phyloP scores from a whole-genome alignment of 176 grass and related monocot species.

The Eragrostis nindensis region DNA sequence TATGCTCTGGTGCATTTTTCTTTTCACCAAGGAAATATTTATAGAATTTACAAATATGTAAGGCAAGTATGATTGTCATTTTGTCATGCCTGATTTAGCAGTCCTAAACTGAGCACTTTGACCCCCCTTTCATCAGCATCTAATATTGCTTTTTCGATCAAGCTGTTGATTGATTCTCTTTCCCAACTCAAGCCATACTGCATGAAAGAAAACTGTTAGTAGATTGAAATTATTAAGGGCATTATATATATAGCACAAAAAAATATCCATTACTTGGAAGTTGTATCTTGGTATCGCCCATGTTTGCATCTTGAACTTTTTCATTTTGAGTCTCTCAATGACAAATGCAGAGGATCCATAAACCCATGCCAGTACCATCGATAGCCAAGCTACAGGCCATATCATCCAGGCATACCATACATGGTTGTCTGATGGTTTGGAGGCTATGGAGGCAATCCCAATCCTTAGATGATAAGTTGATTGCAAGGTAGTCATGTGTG shows the following conservation, averaged over 20 bases:
- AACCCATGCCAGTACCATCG: slow-evolving; percentile 67
- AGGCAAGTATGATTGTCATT: not conserved
- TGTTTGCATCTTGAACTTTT: slow-evolving; percentile 78
- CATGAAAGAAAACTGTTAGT: slow-evolving; percentile 37
- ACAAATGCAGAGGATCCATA: slow-evolving; percentile 77
- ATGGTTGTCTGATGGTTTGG: slow-evolving; percentile 60
- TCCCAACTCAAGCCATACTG: slow-evolving; percentile 72
- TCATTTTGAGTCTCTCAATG: slow-evolving; percentile 65
- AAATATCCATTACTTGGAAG: slow-evolving; percentile 63
- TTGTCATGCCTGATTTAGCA: slow-evolving; percentile 76
- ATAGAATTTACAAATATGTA: slow-evolving; percentile 6
- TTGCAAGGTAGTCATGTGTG: slow-evolving; percentile 75
- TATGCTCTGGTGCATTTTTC: not conserved
- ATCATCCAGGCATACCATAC: slow-evolving; percentile 64
- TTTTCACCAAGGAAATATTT: not conserved
- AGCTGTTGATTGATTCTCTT: slow-evolving; percentile 75
- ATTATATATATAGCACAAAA: not conserved
- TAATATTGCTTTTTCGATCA: slow-evolving; percentile 89
- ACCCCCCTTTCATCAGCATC: slow-evolving; percentile 70
- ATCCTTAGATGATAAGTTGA: slow-evolving; percentile 72
- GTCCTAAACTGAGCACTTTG: slow-evolving; percentile 81
- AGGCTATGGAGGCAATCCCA: slow-evolving; percentile 82
- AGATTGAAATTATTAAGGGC: slow-evolving; percentile 17
- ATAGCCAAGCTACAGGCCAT: slow-evolving; percentile 63
- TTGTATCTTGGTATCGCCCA: slow-evolving; percentile 91